These are phyloP conservation scores for Cyphellophora attinorum DNA, from an alignment of 2,329 filamentous ascomycete species.

Conservation along the genomic window DNA sequence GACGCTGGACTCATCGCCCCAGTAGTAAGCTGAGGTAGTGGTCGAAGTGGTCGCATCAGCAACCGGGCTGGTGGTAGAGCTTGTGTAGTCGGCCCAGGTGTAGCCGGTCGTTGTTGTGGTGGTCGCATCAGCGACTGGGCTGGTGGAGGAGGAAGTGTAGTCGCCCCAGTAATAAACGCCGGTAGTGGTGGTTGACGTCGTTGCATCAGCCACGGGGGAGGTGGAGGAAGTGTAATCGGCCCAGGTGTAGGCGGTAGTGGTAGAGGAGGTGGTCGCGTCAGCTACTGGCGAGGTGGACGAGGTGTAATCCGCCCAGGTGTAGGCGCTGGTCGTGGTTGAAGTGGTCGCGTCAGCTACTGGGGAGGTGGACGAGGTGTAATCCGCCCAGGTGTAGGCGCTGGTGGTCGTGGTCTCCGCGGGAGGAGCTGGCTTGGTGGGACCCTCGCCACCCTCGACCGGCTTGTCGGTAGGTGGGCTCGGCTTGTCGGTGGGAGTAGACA, in stretches of 20 bases:
- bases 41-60: neutral
- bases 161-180: neutral
- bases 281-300: neutral
- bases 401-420: no score
- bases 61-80: neutral
- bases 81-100: neutral
- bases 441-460: neutral
- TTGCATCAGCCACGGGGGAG: neutral
- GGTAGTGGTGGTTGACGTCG: neutral
- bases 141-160: neutral
- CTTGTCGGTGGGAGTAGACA: neutral
- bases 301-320: neutral
- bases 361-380: neutral
- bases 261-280: neutral
- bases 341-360: neutral
- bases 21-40: neutral
- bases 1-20: neutral
- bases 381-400: neutral
- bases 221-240: neutral
- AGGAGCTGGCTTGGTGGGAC: no score
- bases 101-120: neutral
- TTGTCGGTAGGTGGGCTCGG: neutral
- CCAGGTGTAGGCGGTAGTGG: neutral
- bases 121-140: neutral
- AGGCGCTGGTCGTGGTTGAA: neutral